Conservation (phyloP, 768 basidiomycete genomes). For the Tulasnella calospora region DNA sequence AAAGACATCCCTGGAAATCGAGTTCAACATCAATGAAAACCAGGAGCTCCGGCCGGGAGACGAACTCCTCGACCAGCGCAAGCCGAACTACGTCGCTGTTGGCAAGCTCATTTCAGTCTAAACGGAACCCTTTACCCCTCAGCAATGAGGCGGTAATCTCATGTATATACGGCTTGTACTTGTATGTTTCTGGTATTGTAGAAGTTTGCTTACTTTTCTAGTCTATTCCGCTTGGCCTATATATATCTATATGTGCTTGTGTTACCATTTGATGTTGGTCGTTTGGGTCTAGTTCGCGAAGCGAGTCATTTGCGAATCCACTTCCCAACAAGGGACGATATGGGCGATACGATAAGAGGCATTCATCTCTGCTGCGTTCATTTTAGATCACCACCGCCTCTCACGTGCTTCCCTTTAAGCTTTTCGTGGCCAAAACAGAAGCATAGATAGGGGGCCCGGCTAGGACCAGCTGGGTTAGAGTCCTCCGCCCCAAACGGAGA, state of each 20-base stretch:
- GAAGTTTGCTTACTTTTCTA: too few species aligned
- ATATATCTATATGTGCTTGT: too few species aligned
- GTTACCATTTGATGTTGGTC: too few species aligned
- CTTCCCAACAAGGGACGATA: too few species aligned
- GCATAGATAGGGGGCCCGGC: too few species aligned
- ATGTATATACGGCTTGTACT: neutral
- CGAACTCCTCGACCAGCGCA: neutral
- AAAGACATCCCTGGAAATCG: constrained; percentile 9
- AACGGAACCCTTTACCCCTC: neutral
- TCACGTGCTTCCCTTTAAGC: too few species aligned
- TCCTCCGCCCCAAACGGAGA: too few species aligned
- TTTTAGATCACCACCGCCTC: neutral
- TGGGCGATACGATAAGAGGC: neutral
- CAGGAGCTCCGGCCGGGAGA: constrained; percentile 17
- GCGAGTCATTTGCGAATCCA: too few species aligned
- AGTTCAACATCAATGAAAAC: constrained; percentile 24
- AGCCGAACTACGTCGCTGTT: neutral
- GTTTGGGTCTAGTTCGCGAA: too few species aligned
- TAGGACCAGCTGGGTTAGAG: too few species aligned
- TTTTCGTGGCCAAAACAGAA: too few species aligned
- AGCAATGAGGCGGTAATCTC: neutral
- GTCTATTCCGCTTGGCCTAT: too few species aligned
- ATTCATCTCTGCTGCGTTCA: neutral
- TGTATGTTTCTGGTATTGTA: neutral
- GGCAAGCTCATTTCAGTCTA: constrained; percentile 1